Conservation (phyloP, 768 basidiomycete genomes). For the Mycena maculata region DNA sequence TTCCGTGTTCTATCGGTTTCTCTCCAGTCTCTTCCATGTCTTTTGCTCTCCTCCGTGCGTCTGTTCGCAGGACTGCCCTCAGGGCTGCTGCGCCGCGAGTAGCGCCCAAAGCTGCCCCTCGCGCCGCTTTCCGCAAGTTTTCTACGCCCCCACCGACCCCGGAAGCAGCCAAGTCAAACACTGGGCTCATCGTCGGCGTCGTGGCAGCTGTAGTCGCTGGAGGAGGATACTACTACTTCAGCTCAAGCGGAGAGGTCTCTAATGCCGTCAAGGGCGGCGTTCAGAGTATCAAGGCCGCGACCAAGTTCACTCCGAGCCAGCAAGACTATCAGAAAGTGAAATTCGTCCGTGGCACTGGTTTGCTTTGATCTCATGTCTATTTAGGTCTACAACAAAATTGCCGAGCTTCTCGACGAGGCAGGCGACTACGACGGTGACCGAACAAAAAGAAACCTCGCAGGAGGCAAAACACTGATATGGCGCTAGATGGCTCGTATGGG, state of each 20-base stretch:
- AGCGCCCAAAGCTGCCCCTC: conserved; percentile 50
- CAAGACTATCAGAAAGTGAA: conserved; percentile 90
- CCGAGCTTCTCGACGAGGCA: conserved; percentile 78
- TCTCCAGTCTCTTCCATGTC: conserved; percentile 20
- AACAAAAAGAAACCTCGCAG: conserved; percentile 20
- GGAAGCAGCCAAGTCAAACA: conserved; percentile 64
- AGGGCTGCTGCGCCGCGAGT: conserved; percentile 45
- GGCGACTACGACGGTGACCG: conserved; percentile 87
- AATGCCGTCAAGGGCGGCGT: conserved; percentile 70
- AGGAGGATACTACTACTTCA: conserved; percentile 71
- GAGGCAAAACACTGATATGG: conserved; percentile 19
- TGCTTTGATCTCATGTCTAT: conserved; percentile 10
- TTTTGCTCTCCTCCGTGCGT: conserved; percentile 61
- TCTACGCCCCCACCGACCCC: conserved; percentile 64
- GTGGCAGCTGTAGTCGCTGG: conserved; percentile 72
- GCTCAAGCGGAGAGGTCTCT: conserved; percentile 60
- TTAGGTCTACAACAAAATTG: conserved; percentile 92
- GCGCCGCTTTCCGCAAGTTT: conserved; percentile 60
- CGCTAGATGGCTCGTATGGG: conserved; percentile 85
- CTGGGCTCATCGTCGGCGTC: conserved; percentile 67
- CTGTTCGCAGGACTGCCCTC: conserved; percentile 58
- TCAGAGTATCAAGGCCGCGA: conserved; percentile 70
- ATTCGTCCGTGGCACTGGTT: background rate
- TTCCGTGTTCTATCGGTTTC: background rate
- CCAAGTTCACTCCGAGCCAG: conserved; percentile 80